Conservation (phyloP, 2,329 filamentous ascomycete genomes). For the Beauveria medogensis region DNA sequence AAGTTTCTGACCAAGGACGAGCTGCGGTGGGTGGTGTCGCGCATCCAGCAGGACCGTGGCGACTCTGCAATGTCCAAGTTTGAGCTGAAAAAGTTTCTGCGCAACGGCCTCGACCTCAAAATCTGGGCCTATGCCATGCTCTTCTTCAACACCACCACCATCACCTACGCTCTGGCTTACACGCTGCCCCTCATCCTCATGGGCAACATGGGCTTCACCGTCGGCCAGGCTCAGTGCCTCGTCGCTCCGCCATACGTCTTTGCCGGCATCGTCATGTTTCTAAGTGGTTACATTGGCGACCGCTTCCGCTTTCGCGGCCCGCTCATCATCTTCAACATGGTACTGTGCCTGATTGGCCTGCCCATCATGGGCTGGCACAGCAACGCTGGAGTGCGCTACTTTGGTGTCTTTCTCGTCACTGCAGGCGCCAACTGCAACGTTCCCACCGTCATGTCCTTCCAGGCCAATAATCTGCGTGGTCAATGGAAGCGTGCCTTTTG, state of each 20-base stretch:
- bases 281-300: constrained; percentile 56
- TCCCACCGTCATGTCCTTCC: constrained; percentile 67
- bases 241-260: constrained; percentile 62
- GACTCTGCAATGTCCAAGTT: constrained; percentile 49
- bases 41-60: constrained; percentile 49
- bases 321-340: constrained; percentile 56
- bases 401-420: constrained; percentile 68
- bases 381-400: constrained; percentile 53
- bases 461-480: constrained; percentile 80
- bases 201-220: constrained; percentile 53
- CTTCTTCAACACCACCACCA: constrained; percentile 60
- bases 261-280: constrained; percentile 54
- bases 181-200: constrained; percentile 70
- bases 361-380: constrained; percentile 63
- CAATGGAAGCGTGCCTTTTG: constrained; percentile 84
- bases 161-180: constrained; percentile 68
- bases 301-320: constrained; percentile 58
- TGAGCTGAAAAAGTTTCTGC: constrained; percentile 37
- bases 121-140: constrained; percentile 56
- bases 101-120: constrained; percentile 42
- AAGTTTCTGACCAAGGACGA: constrained; percentile 45
- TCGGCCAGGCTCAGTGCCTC: constrained; percentile 60
- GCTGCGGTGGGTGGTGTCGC: constrained; percentile 42
- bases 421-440: constrained; percentile 73
- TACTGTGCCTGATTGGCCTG: constrained; percentile 60